These are phyloP conservation scores for Xerocomellus intermedius DNA, from an alignment of 768 basidiomycete genomes.

Conservation along the genomic window DNA sequence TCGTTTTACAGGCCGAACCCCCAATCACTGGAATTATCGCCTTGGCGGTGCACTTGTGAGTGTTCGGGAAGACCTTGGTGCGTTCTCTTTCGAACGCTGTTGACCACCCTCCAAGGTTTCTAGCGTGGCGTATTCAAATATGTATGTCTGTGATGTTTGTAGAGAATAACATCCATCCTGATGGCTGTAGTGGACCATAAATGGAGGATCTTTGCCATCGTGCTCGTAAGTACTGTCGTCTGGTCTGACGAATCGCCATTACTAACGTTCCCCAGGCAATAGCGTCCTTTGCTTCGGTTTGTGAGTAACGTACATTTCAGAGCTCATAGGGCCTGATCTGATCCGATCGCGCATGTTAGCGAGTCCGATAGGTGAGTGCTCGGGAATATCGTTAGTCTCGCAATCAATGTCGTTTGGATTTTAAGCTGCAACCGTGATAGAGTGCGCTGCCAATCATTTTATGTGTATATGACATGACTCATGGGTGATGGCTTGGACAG, in stretches of 20 bases:
- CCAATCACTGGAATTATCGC: not conserved
- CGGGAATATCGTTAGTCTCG: not conserved
- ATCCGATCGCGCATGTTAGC: not conserved
- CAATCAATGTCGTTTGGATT: not conserved
- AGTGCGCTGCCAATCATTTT: not conserved
- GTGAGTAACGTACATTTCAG: not conserved
- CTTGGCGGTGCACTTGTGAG: slow-evolving; percentile 1
- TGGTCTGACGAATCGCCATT: not conserved
- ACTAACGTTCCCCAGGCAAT: not conserved
- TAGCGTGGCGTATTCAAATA: slow-evolving; percentile 2
- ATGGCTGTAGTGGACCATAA: not conserved
- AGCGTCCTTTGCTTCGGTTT: not conserved
- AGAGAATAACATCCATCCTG: not conserved
- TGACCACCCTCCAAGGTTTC: not conserved
- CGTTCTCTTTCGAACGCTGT: no score
- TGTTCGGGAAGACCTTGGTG: no score
- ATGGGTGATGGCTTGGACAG: not conserved
- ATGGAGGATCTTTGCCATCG: not conserved
- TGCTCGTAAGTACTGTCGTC: not conserved
- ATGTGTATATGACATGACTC: not conserved
- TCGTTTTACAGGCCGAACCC: not conserved
- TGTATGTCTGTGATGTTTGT: not conserved
- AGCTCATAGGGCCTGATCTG: not conserved
- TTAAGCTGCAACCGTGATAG: not conserved
- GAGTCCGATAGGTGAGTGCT: not conserved